Base-by-base conservation (phyloP, 768 basidiomycete genomes). In the Russula brevipes region DNA sequence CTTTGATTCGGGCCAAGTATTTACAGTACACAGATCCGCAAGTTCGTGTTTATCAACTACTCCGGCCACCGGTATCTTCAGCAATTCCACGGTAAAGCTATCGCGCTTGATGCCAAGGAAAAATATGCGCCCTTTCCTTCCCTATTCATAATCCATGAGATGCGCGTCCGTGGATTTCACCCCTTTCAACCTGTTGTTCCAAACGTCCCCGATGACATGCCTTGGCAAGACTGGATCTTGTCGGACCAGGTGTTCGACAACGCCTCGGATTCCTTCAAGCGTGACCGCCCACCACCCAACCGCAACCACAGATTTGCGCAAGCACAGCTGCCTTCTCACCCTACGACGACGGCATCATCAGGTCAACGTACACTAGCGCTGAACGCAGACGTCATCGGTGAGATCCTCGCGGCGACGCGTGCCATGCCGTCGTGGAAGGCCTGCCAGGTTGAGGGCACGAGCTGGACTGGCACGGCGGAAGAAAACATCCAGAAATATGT, bases 141-240 rank as follows among this genome's bases (percentile, higher is more conserved):
- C 47, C 58, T 74, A n/a, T 74, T 76, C 65, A 70, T 75, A 44
- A 66, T 73, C 53, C 76, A 76, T 52, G 74, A 78, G 64, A 73
- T 73, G 72, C 73, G 75, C 11, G 73, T 74, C 54, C 73, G 72
- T 44, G 74, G 69, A 24, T 69, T 61, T 50, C 41, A 72, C 55
- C 74, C 73, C 46, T 76, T 76, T 58, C 3, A 12, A 60, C 70
- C 70, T 31, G 12, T 62, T 33, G 36, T 4, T 52, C 71, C 65
- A 19, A 24, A 1, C 41, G 38, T 73, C 0, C 65, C 71, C 35
- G 50, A 58, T 59, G 60, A 69, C 1, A 17, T 12, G 9, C 14
- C n/a, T 24, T 60, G 63, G 63, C 58, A 64, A 54, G 44, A 54
- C 16, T 63, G 62, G 58, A 39, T 63, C 17, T 3, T 10, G 9